phyloP scores from a whole-genome alignment of 1,139 yeast species.

The Candida anutae region DNA sequence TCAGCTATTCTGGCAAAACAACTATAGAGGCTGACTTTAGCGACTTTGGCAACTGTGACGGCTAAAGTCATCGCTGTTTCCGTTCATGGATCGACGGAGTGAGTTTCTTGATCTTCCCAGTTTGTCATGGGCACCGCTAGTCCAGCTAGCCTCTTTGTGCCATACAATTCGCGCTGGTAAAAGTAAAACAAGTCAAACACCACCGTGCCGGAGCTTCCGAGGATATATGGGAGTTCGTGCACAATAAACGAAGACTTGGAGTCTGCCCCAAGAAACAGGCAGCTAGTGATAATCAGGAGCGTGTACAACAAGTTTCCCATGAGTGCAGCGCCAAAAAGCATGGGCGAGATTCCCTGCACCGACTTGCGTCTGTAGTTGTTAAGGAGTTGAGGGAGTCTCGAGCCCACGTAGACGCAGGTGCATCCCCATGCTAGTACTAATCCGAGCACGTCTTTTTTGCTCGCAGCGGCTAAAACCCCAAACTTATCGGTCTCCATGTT shows the following conservation, averaged over 20 bases:
- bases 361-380: conserved; percentile 72
- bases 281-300: conserved; percentile 55
- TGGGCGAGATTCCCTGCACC: conserved; percentile 77
- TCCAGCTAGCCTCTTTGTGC: too few species aligned
- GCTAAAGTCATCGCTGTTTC: conserved; percentile 4
- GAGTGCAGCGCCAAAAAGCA: conserved; percentile 72
- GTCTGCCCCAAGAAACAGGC: conserved; percentile 25
- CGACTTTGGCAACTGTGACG: conserved; percentile 1
- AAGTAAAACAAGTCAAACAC: conserved; percentile 70
- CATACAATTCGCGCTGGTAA: conserved; percentile 47
- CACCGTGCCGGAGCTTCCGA: conserved; percentile 86
- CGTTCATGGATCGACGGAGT: too few species aligned
- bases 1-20: too few species aligned
- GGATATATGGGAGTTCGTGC: conserved; percentile 71
- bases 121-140: too few species aligned
- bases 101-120: too few species aligned
- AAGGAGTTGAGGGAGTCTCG: conserved; percentile 78
- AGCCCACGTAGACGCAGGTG: conserved; percentile 63
- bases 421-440: conserved; percentile 70
- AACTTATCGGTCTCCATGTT: conserved; percentile 1
- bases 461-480: conserved; percentile 1
- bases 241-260: conserved; percentile 42
- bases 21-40: too few species aligned
- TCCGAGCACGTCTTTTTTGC: conserved; percentile 2
- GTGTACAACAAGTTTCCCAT: conserved; percentile 79